phyloP scores from a whole-genome alignment of 495 filamentous ascomycete genomes.

The Saxophila tyrrhenica region DNA sequence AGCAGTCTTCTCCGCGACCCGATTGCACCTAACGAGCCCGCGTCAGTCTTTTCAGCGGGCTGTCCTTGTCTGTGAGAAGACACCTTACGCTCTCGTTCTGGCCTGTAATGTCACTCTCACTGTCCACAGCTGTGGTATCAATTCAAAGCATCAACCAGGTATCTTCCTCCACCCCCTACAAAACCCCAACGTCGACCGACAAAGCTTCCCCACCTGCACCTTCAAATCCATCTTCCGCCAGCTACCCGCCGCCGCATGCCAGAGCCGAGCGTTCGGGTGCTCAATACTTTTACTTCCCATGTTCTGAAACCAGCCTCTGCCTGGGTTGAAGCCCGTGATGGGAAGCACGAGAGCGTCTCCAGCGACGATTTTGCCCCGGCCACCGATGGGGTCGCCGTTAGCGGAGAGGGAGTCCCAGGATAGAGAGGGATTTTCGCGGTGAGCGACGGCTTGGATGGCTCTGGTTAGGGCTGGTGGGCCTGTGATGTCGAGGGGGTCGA shows the following conservation, averaged over 20 bases:
- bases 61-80: too few relatives aligned
- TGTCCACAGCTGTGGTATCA: too few relatives aligned
- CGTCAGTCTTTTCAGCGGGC: too few relatives aligned
- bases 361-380: background rate
- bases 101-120: too few relatives aligned
- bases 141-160: too few relatives aligned
- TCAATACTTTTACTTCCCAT: background rate
- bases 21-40: too few relatives aligned
- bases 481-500: background rate
- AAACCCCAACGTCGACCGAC: background rate
- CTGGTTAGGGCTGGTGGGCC: background rate
- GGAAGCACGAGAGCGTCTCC: background rate
- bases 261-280: background rate
- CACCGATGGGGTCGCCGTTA: background rate
- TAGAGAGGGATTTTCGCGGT: background rate
- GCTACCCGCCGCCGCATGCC: background rate
- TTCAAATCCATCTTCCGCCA: background rate
- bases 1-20: too few relatives aligned
- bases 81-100: too few relatives aligned
- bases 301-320: background rate
- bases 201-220: background rate
- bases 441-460: background rate
- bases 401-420: background rate
- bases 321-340: background rate
- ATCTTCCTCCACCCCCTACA: background rate